Evolutionary conservation across 1,284 basidiomycete species (phyloP).

Genomic region (Ustilago crameri): DNA sequence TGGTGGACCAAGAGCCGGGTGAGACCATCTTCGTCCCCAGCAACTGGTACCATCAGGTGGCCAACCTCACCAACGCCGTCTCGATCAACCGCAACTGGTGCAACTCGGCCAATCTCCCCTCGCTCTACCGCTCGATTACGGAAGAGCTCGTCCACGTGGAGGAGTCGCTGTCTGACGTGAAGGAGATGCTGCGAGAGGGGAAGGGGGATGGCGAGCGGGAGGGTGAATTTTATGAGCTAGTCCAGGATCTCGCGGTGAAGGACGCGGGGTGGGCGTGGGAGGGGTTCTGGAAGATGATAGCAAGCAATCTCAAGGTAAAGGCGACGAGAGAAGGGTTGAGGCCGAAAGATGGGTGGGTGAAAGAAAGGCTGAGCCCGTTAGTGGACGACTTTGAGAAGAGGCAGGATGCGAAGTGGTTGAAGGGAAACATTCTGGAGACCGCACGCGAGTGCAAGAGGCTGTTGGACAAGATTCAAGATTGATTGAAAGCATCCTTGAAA

Average conservation of each 20-base stretch:
- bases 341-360: conserved; percentile 18
- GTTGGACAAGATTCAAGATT: conserved; percentile 1
- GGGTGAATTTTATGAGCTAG: conserved; percentile 44
- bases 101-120: conserved; percentile 70
- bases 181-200: conserved; percentile 65
- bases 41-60: conserved; percentile 66
- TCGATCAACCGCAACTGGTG: conserved; percentile 70
- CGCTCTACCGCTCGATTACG: conserved; percentile 70
- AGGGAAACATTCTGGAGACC: conserved; percentile 8
- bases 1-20: conserved; percentile 23
- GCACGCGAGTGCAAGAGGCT: conserved; percentile 11
- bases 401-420: conserved; percentile 21
- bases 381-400: conserved; percentile 15
- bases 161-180: conserved; percentile 70
- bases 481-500: not conserved
- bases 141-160: conserved; percentile 69
- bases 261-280: conserved; percentile 66
- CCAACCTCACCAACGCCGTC: conserved; percentile 64
- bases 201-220: conserved; percentile 28
- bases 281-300: conserved; percentile 63
- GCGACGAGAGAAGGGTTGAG: conserved; percentile 11
- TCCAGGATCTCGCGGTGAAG: conserved; percentile 52
- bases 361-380: conserved; percentile 14
- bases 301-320: conserved; percentile 28
- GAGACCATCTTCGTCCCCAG: conserved; percentile 65